Evolutionary conservation across 805 yeast genomes (phyloP).

Genomic region (Pichia phayaonensis): DNA sequence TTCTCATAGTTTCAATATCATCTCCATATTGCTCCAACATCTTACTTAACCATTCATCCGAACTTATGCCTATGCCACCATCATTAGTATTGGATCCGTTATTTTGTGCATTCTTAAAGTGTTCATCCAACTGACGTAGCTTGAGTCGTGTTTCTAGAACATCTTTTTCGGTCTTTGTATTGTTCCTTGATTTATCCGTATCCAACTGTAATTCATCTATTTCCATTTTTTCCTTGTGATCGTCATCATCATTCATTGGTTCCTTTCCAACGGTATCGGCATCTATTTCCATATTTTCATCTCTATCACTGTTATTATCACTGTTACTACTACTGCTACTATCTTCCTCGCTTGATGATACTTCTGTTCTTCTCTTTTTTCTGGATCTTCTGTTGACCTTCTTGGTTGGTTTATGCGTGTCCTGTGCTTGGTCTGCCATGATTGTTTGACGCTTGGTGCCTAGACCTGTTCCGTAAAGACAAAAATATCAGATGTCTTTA

Average conservation of each 20-base stretch:
- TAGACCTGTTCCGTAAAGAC: too few species aligned
- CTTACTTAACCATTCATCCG: slow-evolving; percentile 9
- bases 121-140: background rate
- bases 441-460: too few species aligned
- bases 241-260: background rate
- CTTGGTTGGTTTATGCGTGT: background rate
- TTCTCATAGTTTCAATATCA: slow-evolving; percentile 50
- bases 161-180: slow-evolving; percentile 1
- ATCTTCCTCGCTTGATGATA: slow-evolving; percentile 40
- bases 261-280: background rate
- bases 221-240: background rate
- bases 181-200: background rate
- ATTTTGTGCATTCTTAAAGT: background rate
- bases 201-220: slow-evolving; percentile 1
- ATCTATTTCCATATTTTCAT: background rate
- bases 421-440: background rate
- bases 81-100: background rate
- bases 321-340: slow-evolving; percentile 2
- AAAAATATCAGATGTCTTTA: too few species aligned
- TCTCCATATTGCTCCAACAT: slow-evolving; percentile 55
- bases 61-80: background rate
- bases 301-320: slow-evolving; percentile 13
- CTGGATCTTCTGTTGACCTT: slow-evolving; percentile 40
- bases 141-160: slow-evolving; percentile 4
- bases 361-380: slow-evolving; percentile 81